phyloP scores from a whole-genome alignment of 2,329 filamentous ascomycete genomes.

The Chrysoporthe cubensis region DNA sequence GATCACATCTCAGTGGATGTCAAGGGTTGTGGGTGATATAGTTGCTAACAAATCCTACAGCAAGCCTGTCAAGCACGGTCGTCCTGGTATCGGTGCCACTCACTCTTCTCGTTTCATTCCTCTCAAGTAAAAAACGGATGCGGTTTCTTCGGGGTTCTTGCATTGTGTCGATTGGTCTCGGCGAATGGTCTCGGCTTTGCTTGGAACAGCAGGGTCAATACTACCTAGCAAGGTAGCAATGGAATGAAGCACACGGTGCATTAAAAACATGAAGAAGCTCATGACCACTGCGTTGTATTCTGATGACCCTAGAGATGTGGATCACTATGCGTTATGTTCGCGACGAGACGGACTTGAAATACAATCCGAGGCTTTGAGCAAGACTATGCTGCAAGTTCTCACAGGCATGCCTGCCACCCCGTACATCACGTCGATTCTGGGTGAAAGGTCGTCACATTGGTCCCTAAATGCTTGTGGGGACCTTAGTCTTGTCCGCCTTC shows the following conservation, averaged over 20 bases:
- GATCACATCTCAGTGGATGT: background rate
- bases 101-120: conserved; percentile 99
- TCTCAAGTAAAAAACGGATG: conserved; percentile 80
- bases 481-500: background rate
- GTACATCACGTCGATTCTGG: background rate
- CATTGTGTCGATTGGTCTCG: conserved; percentile 41
- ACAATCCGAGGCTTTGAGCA: background rate
- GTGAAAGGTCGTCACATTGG: background rate
- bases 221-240: conserved; percentile 51
- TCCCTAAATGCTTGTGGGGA: background rate
- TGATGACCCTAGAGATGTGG: background rate
- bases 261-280: conserved; percentile 14
- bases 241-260: conserved; percentile 42
- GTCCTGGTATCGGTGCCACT: conserved; percentile 99
- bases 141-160: conserved; percentile 33
- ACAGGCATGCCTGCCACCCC: background rate
- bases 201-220: conserved; percentile 47
- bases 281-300: conserved; percentile 29
- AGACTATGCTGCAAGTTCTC: background rate
- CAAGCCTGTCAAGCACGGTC: conserved; percentile 99
- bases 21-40: background rate
- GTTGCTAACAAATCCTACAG: conserved; percentile 62
- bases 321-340: background rate
- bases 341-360: conserved; percentile 3
- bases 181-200: conserved; percentile 62